phyloP scores from a whole-genome alignment of 306 rosid species.

The Datisca glomerata region DNA sequence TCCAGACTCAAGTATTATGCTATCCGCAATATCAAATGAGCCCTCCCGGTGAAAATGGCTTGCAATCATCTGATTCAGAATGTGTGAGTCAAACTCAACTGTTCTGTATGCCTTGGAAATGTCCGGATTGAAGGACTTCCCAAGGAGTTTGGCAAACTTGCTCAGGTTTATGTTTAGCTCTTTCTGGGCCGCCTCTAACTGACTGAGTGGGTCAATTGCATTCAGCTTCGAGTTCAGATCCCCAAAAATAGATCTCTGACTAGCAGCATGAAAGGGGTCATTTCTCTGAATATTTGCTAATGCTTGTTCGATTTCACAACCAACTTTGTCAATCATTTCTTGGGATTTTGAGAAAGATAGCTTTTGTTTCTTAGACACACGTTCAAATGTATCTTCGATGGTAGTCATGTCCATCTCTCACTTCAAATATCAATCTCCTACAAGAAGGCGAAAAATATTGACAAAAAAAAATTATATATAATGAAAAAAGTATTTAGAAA shows the following conservation, averaged over 20 bases:
- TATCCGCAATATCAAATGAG: constrained; percentile 65
- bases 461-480: too few species aligned
- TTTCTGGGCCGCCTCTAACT: constrained; percentile 58
- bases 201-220: constrained; percentile 39
- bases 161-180: constrained; percentile 42
- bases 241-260: constrained; percentile 38
- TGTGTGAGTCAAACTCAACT: constrained; percentile 57
- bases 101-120: constrained; percentile 77
- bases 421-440: constrained; percentile 27
- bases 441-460: constrained; percentile 12
- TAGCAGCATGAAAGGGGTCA: constrained; percentile 27
- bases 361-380: constrained; percentile 73
- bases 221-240: constrained; percentile 50
- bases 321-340: constrained; percentile 59
- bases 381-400: constrained; percentile 70
- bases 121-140: constrained; percentile 49
- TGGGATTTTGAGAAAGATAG: constrained; percentile 53
- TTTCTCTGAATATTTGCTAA: constrained; percentile 39
- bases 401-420: constrained; percentile 53
- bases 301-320: constrained; percentile 52
- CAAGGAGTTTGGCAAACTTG: constrained; percentile 57
- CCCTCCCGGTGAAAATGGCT: constrained; percentile 67
- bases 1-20: constrained; percentile 56
- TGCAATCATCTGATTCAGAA: constrained; percentile 53
- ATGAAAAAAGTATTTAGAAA: too few species aligned